phyloP scores from a whole-genome alignment of 1,284 basidiomycete species.

The Porphyrellus sp. region DNA sequence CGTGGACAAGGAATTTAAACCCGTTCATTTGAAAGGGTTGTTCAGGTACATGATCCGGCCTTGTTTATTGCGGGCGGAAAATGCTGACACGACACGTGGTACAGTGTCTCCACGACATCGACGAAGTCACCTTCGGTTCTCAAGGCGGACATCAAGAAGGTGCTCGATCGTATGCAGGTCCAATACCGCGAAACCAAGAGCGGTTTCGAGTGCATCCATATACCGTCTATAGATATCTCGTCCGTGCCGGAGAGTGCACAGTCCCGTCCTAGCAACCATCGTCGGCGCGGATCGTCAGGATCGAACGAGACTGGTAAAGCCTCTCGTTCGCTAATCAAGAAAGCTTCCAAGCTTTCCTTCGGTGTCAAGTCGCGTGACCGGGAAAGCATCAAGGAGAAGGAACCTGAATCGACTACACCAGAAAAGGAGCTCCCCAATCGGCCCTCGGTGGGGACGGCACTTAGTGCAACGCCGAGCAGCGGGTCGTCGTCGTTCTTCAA shows the following conservation, averaged over 20 bases:
- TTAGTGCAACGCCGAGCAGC: slow-evolving; percentile 63
- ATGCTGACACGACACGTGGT: slow-evolving; percentile 4
- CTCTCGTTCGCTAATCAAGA: slow-evolving; percentile 60
- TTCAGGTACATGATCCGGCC: slow-evolving; percentile 62
- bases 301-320: slow-evolving; percentile 50
- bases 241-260: slow-evolving; percentile 51
- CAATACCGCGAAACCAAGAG: slow-evolving; percentile 88
- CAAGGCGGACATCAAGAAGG: slow-evolving; percentile 80
- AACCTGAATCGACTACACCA: slow-evolving; percentile 37
- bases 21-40: slow-evolving; percentile 84
- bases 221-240: slow-evolving; percentile 87
- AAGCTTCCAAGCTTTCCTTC: slow-evolving; percentile 75
- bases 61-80: not conserved
- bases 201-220: slow-evolving; percentile 95
- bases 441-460: slow-evolving; percentile 51
- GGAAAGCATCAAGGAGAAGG: slow-evolving; percentile 40
- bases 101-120: slow-evolving; percentile 89
- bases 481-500: slow-evolving; percentile 81
- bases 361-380: slow-evolving; percentile 42
- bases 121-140: slow-evolving; percentile 83
- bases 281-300: slow-evolving; percentile 48
- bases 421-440: slow-evolving; percentile 47
- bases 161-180: slow-evolving; percentile 91
- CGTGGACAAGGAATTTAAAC: slow-evolving; percentile 74
- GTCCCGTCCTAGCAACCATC: slow-evolving; percentile 39